phyloP scores from a whole-genome alignment of 208 protist species.

The Leishmania aethiopica region DNA sequence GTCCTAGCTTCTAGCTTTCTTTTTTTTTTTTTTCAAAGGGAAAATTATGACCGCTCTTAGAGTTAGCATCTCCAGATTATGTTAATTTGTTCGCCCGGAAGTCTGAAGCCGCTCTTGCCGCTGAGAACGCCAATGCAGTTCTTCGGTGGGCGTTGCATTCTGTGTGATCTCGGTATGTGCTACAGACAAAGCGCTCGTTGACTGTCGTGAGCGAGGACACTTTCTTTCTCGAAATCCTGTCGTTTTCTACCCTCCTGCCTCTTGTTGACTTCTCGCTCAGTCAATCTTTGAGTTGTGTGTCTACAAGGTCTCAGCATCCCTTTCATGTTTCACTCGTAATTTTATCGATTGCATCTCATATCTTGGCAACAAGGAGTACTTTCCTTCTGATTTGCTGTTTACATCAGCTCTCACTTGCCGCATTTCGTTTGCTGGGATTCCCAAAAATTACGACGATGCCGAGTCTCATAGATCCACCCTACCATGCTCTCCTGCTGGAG shows the following conservation, averaged over 20 bases:
- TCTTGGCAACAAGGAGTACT: background rate
- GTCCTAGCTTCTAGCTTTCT: background rate
- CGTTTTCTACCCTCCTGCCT: background rate
- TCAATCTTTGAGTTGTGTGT: background rate
- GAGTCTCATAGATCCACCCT: slow-evolving; percentile 43
- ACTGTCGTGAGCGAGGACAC: background rate
- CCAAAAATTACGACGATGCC: slow-evolving; percentile 26
- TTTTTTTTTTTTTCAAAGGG: no score
- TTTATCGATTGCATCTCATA: background rate
- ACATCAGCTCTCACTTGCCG: background rate
- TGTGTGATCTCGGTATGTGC: background rate
- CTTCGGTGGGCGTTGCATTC: background rate
- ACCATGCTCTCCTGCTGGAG: slow-evolving; percentile 85
- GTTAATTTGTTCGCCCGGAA: no score
- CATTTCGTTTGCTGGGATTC: background rate
- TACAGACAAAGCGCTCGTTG: no score
- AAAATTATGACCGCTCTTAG: no score
- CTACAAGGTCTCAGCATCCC: background rate
- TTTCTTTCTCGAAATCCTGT: background rate
- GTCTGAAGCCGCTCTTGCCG: background rate
- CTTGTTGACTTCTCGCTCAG: background rate
- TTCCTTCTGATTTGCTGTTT: background rate
- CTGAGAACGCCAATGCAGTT: background rate
- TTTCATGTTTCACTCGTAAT: background rate
- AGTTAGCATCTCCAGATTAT: background rate